Percentiles rank a stretch among this genome's conserved stretches.
phyloP scores from a whole-genome alignment of 176 grass and related monocot species.

The Rhynchospora breviuscula region DNA sequence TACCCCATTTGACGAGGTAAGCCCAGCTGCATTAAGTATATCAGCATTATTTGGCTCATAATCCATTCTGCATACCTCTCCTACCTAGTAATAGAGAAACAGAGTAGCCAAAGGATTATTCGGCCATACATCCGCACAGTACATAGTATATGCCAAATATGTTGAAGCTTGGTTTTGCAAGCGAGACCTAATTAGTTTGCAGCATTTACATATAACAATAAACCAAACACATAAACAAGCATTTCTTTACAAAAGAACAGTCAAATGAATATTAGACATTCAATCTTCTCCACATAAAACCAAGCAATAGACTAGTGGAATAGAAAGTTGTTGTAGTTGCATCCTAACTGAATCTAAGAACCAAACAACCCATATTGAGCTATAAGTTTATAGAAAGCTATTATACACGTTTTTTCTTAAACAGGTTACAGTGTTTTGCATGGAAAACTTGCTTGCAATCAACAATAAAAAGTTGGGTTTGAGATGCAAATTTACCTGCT shows the following conservation, averaged over 20 bases:
- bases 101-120: conserved; percentile 19
- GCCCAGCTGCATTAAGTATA: conserved; percentile 71
- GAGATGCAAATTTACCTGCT: conserved; percentile 48
- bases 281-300: not conserved
- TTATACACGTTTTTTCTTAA: not conserved
- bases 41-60: conserved; percentile 80
- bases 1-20: conserved; percentile 71
- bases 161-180: not conserved
- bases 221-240: not conserved
- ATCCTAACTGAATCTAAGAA: not conserved
- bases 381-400: not conserved
- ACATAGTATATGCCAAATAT: not conserved
- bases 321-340: not conserved
- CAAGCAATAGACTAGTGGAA: conserved; percentile 2
- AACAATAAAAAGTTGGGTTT: not conserved
- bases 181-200: not conserved
- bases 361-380: not conserved
- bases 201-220: not conserved
- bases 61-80: conserved; percentile 76
- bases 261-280: not conserved
- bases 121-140: not conserved
- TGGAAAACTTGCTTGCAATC: not conserved
- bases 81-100: conserved; percentile 45
- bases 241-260: not conserved
- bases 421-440: not conserved